Base-by-base conservation (phyloP, 495 filamentous ascomycete genomes). In the Aspergillus egyptiacus region DNA sequence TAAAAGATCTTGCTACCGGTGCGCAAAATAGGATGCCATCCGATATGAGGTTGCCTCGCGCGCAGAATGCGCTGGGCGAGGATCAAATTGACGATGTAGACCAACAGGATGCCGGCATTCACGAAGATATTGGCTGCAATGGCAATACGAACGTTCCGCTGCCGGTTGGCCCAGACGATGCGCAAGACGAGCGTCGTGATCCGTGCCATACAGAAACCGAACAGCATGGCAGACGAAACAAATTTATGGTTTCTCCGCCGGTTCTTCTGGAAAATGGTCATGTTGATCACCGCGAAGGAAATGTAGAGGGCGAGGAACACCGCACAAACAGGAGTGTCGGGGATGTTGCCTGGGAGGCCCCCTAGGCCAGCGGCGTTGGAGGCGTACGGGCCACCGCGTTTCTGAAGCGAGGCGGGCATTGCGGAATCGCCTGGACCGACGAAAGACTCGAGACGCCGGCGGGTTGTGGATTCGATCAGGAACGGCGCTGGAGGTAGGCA, bases 51-150 rank as follows among this genome's bases (percentile, higher is more conserved):
- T 47, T 91, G 85, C 10, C 77, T 77, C 2, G 83, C 85, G 23
- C 90, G 75, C 7, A 91, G 54, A 23, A 95, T 78, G 22, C 91
- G 81, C 61, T 91, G 87, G 0, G 84, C 70, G 60, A 88, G 86
- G 56, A 93, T 71, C 23, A 96, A 67, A 62, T 96, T 93, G 60
- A 87, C 64, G 48, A 95, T 65, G 64, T 85, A 94, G n/a, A 95
- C 66, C 6, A 95, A 56, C 19, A 95, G 56, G 15, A 89, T 78
- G 20, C 90, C 91, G 0, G 86, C 85, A 9, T 80, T 74, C 20
- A 91, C 80, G 53, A 95, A 82, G 57, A 95, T 76, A 46, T 80
- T 69, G 2, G 87, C 78, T 0, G 86, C 83, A 39, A 95, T 86
- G 6, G 75, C 82, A 2, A 91, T 46, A 22, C 53, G 56, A 33